Evolutionary conservation across 139 green algal genomes (phyloP).

Genomic region (Micromonas pusilla): DNA sequence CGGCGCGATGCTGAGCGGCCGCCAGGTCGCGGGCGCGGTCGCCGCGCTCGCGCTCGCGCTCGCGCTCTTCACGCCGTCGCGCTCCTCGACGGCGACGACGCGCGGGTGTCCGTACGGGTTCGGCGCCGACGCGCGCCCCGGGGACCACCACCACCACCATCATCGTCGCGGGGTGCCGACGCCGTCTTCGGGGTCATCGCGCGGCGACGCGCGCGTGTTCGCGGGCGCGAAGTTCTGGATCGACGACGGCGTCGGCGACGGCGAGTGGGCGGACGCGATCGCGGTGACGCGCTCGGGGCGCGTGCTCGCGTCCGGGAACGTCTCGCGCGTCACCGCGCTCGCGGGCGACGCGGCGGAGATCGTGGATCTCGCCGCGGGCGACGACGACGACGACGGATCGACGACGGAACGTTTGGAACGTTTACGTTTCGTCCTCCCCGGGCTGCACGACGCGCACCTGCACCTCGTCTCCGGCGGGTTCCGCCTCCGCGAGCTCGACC

Average conservation of each 20-base stretch:
- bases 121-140: background rate
- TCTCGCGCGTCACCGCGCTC: background rate
- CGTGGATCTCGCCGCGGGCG: background rate
- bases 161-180: background rate
- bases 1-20: background rate
- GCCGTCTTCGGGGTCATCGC: background rate
- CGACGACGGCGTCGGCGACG: background rate
- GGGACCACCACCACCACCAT: background rate
- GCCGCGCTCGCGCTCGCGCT: background rate
- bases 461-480: conserved; percentile 8
- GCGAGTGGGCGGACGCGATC: background rate
- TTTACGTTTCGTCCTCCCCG: conserved; percentile 21
- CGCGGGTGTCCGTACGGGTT: background rate
- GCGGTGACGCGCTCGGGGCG: background rate
- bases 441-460: conserved; percentile 18
- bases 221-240: background rate
- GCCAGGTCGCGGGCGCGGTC: background rate
- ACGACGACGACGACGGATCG: too few species aligned
- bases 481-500: background rate
- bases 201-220: background rate
- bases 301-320: background rate
- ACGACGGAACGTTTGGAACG: too few species aligned
- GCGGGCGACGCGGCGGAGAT: background rate
- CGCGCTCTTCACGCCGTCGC: background rate
- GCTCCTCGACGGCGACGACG: background rate